Evolutionary conservation across 2,329 filamentous ascomycete species (phyloP).

Genomic region (Neurospora sp.): DNA sequence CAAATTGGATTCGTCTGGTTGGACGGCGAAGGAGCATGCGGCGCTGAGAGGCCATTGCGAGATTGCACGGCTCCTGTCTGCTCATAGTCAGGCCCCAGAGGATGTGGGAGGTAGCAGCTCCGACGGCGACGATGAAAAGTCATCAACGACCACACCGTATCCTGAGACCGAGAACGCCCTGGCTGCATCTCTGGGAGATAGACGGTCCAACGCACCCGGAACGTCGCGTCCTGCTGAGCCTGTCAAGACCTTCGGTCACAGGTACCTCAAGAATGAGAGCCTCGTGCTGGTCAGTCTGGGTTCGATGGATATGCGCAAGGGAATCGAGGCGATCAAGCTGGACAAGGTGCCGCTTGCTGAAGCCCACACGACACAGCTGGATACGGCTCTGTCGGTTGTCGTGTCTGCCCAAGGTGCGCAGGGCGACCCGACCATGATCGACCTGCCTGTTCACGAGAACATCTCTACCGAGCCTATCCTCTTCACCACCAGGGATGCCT

Average conservation of each 20-base stretch:
- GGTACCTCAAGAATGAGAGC: slow-evolving; percentile 81
- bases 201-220: slow-evolving; percentile 37
- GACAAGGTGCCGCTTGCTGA: slow-evolving; percentile 80
- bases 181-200: slow-evolving; percentile 50
- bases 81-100: slow-evolving; percentile 31
- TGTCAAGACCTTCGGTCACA: slow-evolving; percentile 90
- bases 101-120: slow-evolving; percentile 23
- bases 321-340: slow-evolving; percentile 68
- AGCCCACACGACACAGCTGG: slow-evolving; percentile 85
- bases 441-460: slow-evolving; percentile 87
- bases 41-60: slow-evolving; percentile 78
- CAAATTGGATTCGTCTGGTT: slow-evolving; percentile 74
- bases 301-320: slow-evolving; percentile 87
- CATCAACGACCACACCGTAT: slow-evolving; percentile 28
- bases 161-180: slow-evolving; percentile 25
- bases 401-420: slow-evolving; percentile 76
- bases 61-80: slow-evolving; percentile 61
- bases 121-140: slow-evolving; percentile 18
- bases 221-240: slow-evolving; percentile 54
- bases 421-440: slow-evolving; percentile 81
- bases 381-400: slow-evolving; percentile 86
- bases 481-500: slow-evolving; percentile 69
- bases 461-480: slow-evolving; percentile 88
- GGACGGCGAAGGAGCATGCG: slow-evolving; percentile 90
- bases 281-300: slow-evolving; percentile 89